A percentile compares a stretch with the other conserved stretches of the same genome.
phyloP scores from a whole-genome alignment of 208 protist species.

The Eutreptiella sp. region DNA sequence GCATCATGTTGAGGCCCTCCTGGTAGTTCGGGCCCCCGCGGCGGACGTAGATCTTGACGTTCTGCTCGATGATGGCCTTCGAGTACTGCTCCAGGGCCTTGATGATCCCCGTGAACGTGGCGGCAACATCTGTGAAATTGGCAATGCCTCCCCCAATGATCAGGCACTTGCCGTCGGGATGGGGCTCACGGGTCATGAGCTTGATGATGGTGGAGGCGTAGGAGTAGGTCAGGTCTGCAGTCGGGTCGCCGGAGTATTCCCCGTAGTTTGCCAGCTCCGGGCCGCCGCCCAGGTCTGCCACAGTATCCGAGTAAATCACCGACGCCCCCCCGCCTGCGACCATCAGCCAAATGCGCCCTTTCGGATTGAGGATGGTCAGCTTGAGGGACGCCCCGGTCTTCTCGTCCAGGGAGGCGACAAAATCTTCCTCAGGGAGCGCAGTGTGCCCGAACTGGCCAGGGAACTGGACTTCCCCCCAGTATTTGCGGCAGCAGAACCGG shows the following conservation, averaged over 20 bases:
- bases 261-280: conserved; percentile 68
- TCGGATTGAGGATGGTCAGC: conserved; percentile 69
- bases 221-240: conserved; percentile 58
- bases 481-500: conserved; percentile 22
- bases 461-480: conserved; percentile 57
- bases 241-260: conserved; percentile 72
- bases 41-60: conserved; percentile 57
- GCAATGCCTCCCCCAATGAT: conserved; percentile 72
- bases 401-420: conserved; percentile 58
- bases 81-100: conserved; percentile 50
- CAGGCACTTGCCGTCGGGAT: conserved; percentile 31
- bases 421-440: conserved; percentile 54
- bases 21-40: conserved; percentile 74
- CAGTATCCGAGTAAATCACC: conserved; percentile 70
- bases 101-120: conserved; percentile 73
- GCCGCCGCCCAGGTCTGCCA: conserved; percentile 54
- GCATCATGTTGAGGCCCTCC: conserved; percentile 61
- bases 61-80: conserved; percentile 35
- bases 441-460: conserved; percentile 61
- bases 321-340: conserved; percentile 75
- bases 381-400: conserved; percentile 77
- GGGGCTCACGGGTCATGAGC: conserved; percentile 47
- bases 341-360: conserved; percentile 67
- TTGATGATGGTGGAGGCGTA: conserved; percentile 70
- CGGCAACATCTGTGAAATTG: conserved; percentile 77